phyloP scores from a whole-genome alignment of 1,139 yeast species.

The Pichiaceae sp. region DNA sequence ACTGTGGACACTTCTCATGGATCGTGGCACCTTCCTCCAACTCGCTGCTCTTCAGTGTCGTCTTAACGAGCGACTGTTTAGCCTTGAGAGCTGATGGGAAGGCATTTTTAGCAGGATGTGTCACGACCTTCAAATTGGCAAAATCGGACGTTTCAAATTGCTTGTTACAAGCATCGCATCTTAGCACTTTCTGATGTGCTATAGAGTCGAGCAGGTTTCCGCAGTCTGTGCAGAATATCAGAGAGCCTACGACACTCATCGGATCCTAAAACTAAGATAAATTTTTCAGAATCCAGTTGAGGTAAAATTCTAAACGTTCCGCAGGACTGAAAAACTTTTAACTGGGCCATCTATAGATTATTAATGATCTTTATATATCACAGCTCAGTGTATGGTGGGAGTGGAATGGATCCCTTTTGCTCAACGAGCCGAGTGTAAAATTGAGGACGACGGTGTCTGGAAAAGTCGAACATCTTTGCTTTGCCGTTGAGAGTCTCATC shows the following conservation, averaged over 20 bases:
- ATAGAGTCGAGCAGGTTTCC: constrained; percentile 80
- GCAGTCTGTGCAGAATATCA: constrained; percentile 89
- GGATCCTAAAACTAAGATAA: not conserved
- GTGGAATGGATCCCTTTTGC: not conserved
- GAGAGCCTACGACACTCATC: constrained; percentile 93
- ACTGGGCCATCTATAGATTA: too few relatives aligned
- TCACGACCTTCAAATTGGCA: constrained; percentile 74
- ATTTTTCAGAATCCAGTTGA: not conserved
- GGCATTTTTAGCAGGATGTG: constrained; percentile 82
- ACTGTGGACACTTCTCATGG: constrained; percentile 93
- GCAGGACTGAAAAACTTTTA: not conserved
- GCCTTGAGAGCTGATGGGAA: constrained; percentile 80
- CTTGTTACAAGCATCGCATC: constrained; percentile 45
- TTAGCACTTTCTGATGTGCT: constrained; percentile 30
- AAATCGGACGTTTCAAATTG: constrained; percentile 51
- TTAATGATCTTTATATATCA: too few relatives aligned
- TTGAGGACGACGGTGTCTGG: constrained; percentile 28
- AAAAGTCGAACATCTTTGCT: constrained; percentile 26
- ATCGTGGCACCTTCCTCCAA: constrained; percentile 92
- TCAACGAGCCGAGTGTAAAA: not conserved
- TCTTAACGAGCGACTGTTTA: constrained; percentile 85
- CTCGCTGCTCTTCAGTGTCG: constrained; percentile 67
- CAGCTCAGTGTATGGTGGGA: not conserved
- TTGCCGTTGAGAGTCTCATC: constrained; percentile 25
- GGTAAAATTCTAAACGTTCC: not conserved